These are phyloP conservation scores for Pythium plurisporium DNA, from an alignment of 352 stramenopile species.

Conservation along the genomic window DNA sequence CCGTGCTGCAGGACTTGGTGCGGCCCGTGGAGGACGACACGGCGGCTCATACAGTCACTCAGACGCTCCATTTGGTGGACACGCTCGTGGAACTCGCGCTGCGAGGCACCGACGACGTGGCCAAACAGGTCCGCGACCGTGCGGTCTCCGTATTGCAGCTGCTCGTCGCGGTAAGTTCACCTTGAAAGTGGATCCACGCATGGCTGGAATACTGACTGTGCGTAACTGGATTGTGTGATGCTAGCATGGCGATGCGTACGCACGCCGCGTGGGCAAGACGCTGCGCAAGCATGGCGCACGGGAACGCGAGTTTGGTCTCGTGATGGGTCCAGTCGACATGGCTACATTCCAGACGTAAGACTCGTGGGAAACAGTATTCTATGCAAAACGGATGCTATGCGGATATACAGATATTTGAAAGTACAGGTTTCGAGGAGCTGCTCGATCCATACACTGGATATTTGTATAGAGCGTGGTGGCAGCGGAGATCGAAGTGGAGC, in stretches of 20 bases:
- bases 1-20: conserved; percentile 31
- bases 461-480: conserved; percentile 1
- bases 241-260: conserved; percentile 20
- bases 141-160: conserved; percentile 27
- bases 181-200: neutral
- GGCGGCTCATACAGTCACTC: conserved; percentile 31
- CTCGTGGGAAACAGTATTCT: neutral
- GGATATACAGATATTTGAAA: conserved; percentile 13
- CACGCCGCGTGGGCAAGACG: conserved; percentile 31
- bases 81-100: conserved; percentile 30
- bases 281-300: conserved; percentile 24
- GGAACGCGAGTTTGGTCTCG: conserved; percentile 17
- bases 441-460: neutral
- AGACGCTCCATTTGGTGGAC: conserved; percentile 51
- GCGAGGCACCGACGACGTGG: neutral
- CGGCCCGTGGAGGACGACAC: conserved; percentile 3
- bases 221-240: neutral
- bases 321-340: conserved; percentile 28
- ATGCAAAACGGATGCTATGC: neutral
- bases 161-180: conserved; percentile 22
- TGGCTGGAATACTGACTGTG: neutral
- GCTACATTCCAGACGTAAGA: conserved; percentile 10
- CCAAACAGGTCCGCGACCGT: neutral
- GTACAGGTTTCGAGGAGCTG: neutral
- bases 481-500: conserved; percentile 37